Conservation (phyloP, 306 rosid genomes). For the Castanospermum australe region DNA sequence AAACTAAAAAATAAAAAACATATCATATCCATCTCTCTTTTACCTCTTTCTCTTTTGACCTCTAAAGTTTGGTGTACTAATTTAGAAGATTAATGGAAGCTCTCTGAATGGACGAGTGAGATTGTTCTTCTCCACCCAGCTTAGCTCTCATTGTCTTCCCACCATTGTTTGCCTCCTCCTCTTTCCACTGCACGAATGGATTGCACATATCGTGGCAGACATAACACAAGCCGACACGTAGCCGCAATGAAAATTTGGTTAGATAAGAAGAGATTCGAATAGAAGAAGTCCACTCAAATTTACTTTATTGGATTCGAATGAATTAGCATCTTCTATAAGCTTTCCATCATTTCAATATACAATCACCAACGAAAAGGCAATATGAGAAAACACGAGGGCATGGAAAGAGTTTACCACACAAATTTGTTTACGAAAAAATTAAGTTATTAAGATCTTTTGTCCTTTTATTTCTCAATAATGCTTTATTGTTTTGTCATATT, state of each 20-base stretch:
- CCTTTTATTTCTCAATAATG: too few species aligned
- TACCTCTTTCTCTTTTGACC: constrained; percentile 15
- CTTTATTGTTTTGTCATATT: too few species aligned
- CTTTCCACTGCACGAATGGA: constrained; percentile 45
- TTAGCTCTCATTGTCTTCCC: constrained; percentile 48
- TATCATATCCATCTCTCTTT: not conserved
- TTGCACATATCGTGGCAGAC: constrained; percentile 62
- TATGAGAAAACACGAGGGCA: not conserved
- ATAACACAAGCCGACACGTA: constrained; percentile 24
- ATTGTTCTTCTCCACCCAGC: constrained; percentile 38
- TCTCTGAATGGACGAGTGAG: constrained; percentile 17
- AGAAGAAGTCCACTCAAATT: constrained; percentile 24
- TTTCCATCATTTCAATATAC: not conserved
- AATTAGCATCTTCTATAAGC: constrained; percentile 3
- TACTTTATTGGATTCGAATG: not conserved
- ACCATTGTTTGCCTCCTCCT: constrained; percentile 49
- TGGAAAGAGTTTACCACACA: too few species aligned
- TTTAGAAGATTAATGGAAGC: constrained; percentile 9
- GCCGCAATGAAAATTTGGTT: constrained; percentile 35
- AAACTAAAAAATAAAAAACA: not conserved
- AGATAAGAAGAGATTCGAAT: constrained; percentile 30
- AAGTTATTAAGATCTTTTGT: too few species aligned
- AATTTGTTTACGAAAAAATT: too few species aligned
- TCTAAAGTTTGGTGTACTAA: not conserved
- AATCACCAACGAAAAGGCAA: not conserved